Percentiles rank a stretch among this genome's conserved stretches.
phyloP scores from a whole-genome alignment of 495 filamentous ascomycete species.

The Talaromyces thailandensis region DNA sequence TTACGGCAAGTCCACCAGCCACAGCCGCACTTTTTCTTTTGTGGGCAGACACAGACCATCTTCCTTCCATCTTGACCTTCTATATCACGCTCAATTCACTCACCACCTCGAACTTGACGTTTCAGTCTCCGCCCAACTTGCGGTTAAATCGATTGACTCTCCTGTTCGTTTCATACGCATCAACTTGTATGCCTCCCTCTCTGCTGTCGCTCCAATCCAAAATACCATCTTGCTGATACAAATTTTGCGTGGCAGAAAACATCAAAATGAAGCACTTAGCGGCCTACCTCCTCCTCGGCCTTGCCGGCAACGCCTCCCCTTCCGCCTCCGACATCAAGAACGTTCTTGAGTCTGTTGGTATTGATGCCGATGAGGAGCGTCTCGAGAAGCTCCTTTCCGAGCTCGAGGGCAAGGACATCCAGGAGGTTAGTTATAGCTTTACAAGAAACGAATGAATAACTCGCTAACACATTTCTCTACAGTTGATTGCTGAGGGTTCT shows the following conservation, averaged over 20 bases:
- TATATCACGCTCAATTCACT: conserved; percentile 19
- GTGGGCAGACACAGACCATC: conserved; percentile 2
- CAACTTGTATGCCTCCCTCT: background rate
- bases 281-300: conserved; percentile 92
- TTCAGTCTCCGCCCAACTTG: conserved; percentile 76
- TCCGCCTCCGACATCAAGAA: conserved; percentile 80
- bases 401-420: conserved; percentile 95
- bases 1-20: conserved; percentile 8
- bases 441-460: conserved; percentile 10
- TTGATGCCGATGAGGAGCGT: conserved; percentile 87
- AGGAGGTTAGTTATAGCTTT: conserved; percentile 57
- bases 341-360: conserved; percentile 89
- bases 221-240: background rate
- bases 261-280: conserved; percentile 99
- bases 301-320: conserved; percentile 87
- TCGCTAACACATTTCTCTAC: conserved; percentile 11
- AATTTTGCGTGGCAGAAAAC: background rate
- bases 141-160: conserved; percentile 97
- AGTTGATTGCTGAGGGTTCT: conserved; percentile 90
- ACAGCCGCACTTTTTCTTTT: conserved; percentile 37
- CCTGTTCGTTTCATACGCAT: conserved; percentile 48
- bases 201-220: background rate
- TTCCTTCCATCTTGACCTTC: conserved; percentile 15
- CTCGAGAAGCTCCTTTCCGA: conserved; percentile 77
- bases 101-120: conserved; percentile 55